phyloP scores from a whole-genome alignment of 129 eudicot genomes.

The Glebionis coronaria region DNA sequence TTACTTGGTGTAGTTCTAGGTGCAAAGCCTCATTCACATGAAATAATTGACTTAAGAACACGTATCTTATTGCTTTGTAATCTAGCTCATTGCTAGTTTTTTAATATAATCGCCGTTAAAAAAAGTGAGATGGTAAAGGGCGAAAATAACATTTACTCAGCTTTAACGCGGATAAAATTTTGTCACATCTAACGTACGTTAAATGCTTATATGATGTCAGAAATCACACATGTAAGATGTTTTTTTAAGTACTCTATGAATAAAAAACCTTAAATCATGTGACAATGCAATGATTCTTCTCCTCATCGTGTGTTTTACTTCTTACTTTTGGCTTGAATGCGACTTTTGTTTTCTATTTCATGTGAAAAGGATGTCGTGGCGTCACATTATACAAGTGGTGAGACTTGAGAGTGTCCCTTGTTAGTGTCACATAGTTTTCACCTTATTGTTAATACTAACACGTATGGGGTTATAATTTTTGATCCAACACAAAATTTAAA shows the following conservation, averaged over 20 bases:
- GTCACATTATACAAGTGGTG: not conserved
- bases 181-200: not conserved
- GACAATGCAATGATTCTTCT: constrained; percentile 15
- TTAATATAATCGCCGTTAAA: too few species aligned
- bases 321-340: not conserved
- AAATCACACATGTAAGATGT: constrained; percentile 3
- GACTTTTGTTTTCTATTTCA: not conserved
- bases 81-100: too few species aligned
- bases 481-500: too few species aligned
- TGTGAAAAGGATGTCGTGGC: not conserved
- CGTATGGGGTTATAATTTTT: too few species aligned
- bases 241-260: not conserved
- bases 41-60: too few species aligned
- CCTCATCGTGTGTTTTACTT: constrained; percentile 11
- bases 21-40: too few species aligned
- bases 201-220: not conserved
- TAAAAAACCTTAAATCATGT: constrained; percentile 2
- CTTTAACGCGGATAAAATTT: too few species aligned
- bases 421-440: not conserved
- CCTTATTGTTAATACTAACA: too few species aligned
- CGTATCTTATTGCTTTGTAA: too few species aligned
- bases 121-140: too few species aligned
- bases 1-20: too few species aligned
- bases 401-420: not conserved
- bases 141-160: too few species aligned